Evolutionary conservation across 345 rosid species (phyloP).

Genomic region (Salix purpurea): DNA sequence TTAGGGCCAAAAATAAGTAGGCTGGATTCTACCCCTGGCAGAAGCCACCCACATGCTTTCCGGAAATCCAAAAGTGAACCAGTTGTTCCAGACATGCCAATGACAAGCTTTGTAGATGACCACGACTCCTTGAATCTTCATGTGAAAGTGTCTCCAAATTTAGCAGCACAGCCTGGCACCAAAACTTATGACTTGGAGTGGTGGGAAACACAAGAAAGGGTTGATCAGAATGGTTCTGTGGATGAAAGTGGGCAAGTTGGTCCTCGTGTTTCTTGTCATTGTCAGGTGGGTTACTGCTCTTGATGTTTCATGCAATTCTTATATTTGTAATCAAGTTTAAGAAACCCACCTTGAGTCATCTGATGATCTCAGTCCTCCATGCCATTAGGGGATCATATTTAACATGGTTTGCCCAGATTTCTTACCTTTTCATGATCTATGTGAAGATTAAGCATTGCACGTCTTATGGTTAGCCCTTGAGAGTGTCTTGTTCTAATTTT

Average conservation of each 20-base stretch:
- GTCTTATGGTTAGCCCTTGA: neutral
- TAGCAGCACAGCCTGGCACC: constrained; percentile 29
- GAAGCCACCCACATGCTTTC: constrained; percentile 50
- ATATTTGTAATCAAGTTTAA: neutral
- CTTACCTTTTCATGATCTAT: neutral
- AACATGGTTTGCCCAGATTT: neutral
- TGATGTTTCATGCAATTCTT: neutral
- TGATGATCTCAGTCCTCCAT: neutral
- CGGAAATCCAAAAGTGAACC: constrained; percentile 57
- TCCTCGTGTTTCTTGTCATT: constrained; percentile 79
- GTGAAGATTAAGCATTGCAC: neutral
- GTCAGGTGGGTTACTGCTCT: constrained; percentile 67
- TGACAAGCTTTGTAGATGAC: constrained; percentile 91
- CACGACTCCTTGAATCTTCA: constrained; percentile 33
- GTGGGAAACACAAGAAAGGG: constrained; percentile 91
- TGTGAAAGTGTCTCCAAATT: constrained; percentile 25
- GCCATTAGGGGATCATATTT: neutral
- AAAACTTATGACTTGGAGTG: constrained; percentile 57
- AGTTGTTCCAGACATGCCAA: constrained; percentile 54
- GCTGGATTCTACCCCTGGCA: constrained; percentile 30
- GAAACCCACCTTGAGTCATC: neutral
- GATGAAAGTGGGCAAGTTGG: constrained; percentile 85
- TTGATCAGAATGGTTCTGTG: constrained; percentile 50
- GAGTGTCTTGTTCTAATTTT: neutral
- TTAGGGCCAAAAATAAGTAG: constrained; percentile 41